Conservation (phyloP, 768 basidiomycete species). For the Tricholomella constricta region DNA sequence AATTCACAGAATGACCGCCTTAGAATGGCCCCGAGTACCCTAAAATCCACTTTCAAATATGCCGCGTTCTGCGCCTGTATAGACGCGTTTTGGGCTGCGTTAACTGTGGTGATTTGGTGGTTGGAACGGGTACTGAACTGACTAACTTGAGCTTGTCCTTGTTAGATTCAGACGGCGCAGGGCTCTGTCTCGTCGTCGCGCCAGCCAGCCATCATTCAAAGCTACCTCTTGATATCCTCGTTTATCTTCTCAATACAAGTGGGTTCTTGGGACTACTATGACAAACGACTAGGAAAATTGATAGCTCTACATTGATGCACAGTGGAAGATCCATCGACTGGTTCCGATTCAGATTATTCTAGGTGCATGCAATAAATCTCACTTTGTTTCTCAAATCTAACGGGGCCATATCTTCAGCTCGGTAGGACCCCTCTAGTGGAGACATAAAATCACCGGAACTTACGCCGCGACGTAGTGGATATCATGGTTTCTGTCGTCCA, state of each 20-base stretch:
- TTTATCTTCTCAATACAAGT: conserved; percentile 1
- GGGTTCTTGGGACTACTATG: background rate
- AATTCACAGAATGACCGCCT: background rate
- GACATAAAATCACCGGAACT: conserved; percentile 1
- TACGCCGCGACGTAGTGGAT: conserved; percentile 71
- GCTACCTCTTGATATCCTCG: background rate
- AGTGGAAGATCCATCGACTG: conserved; percentile 89
- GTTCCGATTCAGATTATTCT: conserved; percentile 94
- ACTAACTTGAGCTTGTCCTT: background rate
- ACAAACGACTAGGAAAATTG: background rate
- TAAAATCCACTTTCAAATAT: background rate
- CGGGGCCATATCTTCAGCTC: conserved; percentile 30
- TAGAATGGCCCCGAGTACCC: background rate
- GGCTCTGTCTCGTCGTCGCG: too few relatives aligned
- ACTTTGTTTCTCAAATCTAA: conserved; percentile 11
- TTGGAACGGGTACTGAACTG: background rate
- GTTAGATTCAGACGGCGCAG: background rate
- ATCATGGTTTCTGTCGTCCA: conserved; percentile 95
- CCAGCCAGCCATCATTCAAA: background rate
- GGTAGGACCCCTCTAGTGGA: conserved; percentile 27
- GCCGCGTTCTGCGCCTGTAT: conserved; percentile 6
- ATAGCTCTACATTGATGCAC: background rate
- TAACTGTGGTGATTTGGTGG: background rate
- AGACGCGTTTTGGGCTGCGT: background rate
- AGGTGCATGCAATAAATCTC: conserved; percentile 57